A percentile compares a stretch with the other conserved stretches of the same genome.
phyloP scores from a whole-genome alignment of 371 early-diverging fungal genomes.

The Mycotypha africana region DNA sequence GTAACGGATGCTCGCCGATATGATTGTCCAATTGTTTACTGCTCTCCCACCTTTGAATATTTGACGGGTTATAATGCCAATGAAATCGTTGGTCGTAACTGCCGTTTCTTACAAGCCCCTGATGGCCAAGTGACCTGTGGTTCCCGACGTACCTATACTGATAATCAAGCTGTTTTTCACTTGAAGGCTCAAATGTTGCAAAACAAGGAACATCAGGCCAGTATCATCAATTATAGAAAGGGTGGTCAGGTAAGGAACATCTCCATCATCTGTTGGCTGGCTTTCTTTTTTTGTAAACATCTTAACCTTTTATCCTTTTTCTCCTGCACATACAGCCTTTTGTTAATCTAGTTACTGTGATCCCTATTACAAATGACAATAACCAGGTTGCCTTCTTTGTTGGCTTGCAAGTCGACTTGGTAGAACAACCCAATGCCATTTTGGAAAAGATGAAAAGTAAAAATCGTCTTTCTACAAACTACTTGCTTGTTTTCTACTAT shows the following conservation, averaged over 20 bases:
- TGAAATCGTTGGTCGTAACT: slow-evolving; percentile 64
- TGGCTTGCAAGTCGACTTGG: slow-evolving; percentile 68
- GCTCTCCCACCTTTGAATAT: slow-evolving; percentile 56
- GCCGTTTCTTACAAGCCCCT: slow-evolving; percentile 64
- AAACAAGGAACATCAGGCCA: slow-evolving; percentile 59
- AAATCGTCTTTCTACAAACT: neutral
- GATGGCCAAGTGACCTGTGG: slow-evolving; percentile 49
- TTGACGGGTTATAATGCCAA: slow-evolving; percentile 56
- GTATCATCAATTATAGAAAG: slow-evolving; percentile 64
- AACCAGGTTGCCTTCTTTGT: slow-evolving; percentile 57
- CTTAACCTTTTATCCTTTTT: neutral
- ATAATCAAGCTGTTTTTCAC: slow-evolving; percentile 52
- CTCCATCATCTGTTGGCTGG: too few species aligned
- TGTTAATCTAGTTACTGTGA: slow-evolving; percentile 65
- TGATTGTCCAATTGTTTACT: slow-evolving; percentile 58
- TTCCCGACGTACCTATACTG: slow-evolving; percentile 53
- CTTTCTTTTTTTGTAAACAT: neutral
- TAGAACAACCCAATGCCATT: slow-evolving; percentile 67
- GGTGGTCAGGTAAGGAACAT: slow-evolving; percentile 52
- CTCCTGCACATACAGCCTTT: slow-evolving; percentile 46
- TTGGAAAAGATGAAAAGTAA: slow-evolving; percentile 49
- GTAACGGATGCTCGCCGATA: slow-evolving; percentile 51
- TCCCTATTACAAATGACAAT: slow-evolving; percentile 48
- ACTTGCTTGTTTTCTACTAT: slow-evolving; percentile 1
- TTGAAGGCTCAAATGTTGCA: slow-evolving; percentile 46